Evolutionary conservation across 2,329 filamentous ascomycete genomes (phyloP).

Genomic region (Colletotrichum chlorophyti): DNA sequence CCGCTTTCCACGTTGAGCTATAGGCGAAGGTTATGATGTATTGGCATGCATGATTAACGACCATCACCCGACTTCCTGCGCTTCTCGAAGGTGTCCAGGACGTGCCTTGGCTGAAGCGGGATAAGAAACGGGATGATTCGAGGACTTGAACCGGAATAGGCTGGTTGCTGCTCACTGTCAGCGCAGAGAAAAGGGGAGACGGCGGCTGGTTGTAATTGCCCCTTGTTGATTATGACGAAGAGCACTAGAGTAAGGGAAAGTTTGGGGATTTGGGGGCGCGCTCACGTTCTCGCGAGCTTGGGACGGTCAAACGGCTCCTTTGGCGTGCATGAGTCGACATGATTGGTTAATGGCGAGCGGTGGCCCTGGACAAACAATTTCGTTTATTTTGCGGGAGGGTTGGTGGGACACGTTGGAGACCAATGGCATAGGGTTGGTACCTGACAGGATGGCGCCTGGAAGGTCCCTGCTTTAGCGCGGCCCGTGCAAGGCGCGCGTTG

Average conservation of each 20-base stretch:
- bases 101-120: no score
- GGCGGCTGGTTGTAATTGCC: background rate
- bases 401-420: background rate
- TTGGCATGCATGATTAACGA: background rate
- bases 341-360: slow-evolving; percentile 16
- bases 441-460: slow-evolving; percentile 14
- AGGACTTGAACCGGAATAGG: background rate
- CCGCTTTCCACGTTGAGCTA: background rate
- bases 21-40: background rate
- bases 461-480: slow-evolving; percentile 15
- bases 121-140: background rate
- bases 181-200: background rate
- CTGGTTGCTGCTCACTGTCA: background rate
- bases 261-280: slow-evolving; percentile 24
- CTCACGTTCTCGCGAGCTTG: slow-evolving; percentile 10
- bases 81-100: slow-evolving; percentile 20
- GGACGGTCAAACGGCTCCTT: slow-evolving; percentile 4
- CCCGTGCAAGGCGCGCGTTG: slow-evolving; percentile 16
- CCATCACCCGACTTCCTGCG: background rate
- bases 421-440: slow-evolving; percentile 16
- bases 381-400: slow-evolving; percentile 14
- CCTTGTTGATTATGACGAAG: slow-evolving; percentile 9
- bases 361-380: slow-evolving; percentile 26
- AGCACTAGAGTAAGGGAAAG: background rate
- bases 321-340: background rate